Evolutionary conservation across 192 early-diverging fungal genomes (phyloP), one percentile per base, ranked within the genome.

Genomic region (Coemansia asiatica): DNA sequence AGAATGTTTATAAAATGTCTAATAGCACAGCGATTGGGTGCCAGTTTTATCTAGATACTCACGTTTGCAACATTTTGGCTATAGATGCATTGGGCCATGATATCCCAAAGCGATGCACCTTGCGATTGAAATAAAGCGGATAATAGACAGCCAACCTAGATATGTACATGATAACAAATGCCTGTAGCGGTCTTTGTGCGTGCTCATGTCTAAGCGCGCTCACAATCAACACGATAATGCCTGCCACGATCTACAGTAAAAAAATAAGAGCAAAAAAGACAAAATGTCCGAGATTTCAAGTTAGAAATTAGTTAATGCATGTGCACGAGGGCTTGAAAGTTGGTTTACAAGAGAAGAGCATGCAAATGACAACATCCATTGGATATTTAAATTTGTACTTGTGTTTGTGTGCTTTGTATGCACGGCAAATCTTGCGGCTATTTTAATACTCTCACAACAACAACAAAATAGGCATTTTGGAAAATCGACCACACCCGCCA

Each of bases 121-220:
- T 81, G 31, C 83, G 77, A 62, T 81, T 86, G 27, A 90, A 60
- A 26, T 84, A 85, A 18, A 93, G 83, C 27, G 91, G 91, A 35
- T 84, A 82, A 19, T 81, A 80, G 31, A 90, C 35, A 19, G 85
- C 64, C 18, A 88, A 67, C 21, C 88, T 81, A 15, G 86, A 35
- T 27, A 88, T 75, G 56, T 89, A 85, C 0, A 91, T 67, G 27
- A 86, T 76, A 31, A 92, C 66, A 48, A 88, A 89, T 7, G 83
- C 58, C 23, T 84, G 82, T 10, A 94, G 78, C 19, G 77, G 75
- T 28, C 80, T 80, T 53, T 84, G 71, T 54, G 83, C 85, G 58
- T 35, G 66, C 55, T 75, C 79, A 40, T 75, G 55, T 51, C 63
- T 67, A 25, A 80, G 51, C 28, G 83, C 82, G 60, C 83, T 85